A percentile compares a stretch with the other conserved stretches of the same genome.
phyloP scores from a whole-genome alignment of 2,329 filamentous ascomycete genomes.

The Aspergillus calidoustus region DNA sequence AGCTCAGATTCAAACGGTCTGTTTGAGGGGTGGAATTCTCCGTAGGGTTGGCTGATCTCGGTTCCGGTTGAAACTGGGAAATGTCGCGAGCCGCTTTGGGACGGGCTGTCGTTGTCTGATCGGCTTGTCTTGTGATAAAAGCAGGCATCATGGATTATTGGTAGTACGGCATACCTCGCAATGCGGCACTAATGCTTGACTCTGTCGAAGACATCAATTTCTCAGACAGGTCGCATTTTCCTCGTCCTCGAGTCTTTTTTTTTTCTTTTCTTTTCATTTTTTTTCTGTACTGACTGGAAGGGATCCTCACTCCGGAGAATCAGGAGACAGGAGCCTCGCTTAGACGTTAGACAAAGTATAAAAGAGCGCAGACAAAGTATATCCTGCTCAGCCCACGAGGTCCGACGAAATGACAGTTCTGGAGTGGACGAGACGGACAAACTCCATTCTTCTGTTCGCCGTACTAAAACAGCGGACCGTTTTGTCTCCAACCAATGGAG shows the following conservation, averaged over 20 bases:
- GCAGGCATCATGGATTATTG: neutral
- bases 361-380: conserved; percentile 6
- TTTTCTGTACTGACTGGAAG: neutral
- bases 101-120: conserved; percentile 2
- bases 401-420: neutral
- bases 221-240: neutral
- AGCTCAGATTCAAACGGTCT: conserved; percentile 16
- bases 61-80: conserved; percentile 10
- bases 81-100: conserved; percentile 18
- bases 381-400: conserved; percentile 3
- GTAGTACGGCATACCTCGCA: neutral
- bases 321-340: neutral
- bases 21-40: conserved; percentile 8
- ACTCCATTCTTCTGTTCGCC: conserved; percentile 6
- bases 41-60: conserved; percentile 11
- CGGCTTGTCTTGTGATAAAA: conserved; percentile 7
- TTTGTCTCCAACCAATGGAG: neutral
- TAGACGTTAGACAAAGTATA: conserved; percentile 6
- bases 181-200: conserved; percentile 9
- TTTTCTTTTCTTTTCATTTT: neutral
- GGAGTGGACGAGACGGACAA: neutral
- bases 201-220: neutral
- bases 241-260: neutral
- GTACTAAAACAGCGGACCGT: neutral
- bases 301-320: neutral